Percentiles rank a stretch among this genome's conserved stretches.
Evolutionary conservation across 73 alveolate species (phyloP).

Genomic region (Tetrahymena elliotti): DNA sequence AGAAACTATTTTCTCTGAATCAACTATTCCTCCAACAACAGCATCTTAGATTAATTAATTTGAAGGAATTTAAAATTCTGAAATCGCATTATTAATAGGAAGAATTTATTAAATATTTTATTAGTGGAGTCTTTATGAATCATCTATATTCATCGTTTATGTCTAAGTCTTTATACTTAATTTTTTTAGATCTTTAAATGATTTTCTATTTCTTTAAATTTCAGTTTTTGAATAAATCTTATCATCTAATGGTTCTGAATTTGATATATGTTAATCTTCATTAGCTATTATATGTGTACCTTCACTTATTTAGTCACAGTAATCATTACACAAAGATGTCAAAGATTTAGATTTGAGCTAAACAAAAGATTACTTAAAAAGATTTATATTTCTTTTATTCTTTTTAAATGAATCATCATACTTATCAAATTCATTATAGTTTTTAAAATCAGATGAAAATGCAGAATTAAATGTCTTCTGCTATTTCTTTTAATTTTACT

Average conservation of each 20-base stretch:
- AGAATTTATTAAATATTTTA: too few species aligned
- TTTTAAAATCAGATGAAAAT: neutral
- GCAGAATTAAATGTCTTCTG: neutral
- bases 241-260: neutral
- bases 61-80: neutral
- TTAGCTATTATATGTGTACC: neutral
- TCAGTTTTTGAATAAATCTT: neutral
- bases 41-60: neutral
- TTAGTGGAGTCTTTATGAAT: neutral
- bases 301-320: neutral
- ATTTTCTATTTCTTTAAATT: too few species aligned
- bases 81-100: neutral
- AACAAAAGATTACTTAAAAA: neutral
- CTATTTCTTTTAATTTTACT: neutral
- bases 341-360: neutral
- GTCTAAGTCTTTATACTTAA: neutral
- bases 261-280: too few species aligned
- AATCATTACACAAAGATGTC: neutral
- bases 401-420: neutral
- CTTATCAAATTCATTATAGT: neutral
- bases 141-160: neutral
- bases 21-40: neutral
- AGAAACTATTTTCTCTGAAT: neutral
- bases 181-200: neutral
- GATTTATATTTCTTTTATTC: too few species aligned